phyloP scores from a whole-genome alignment of 2,329 filamentous ascomycete species.

The Fusarium sp. region DNA sequence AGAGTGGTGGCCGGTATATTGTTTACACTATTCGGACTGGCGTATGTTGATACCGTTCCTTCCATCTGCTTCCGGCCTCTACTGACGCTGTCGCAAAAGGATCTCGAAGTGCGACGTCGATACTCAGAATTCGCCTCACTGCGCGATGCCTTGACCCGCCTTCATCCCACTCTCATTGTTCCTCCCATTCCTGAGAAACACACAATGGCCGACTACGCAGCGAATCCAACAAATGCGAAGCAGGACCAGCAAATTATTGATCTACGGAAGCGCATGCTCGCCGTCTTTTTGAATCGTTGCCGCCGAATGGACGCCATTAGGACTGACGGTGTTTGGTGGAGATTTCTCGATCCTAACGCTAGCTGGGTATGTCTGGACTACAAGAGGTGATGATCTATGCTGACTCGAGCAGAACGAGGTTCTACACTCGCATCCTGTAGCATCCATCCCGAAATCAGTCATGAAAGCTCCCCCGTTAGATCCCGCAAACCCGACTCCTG shows the following conservation, averaged over 20 bases:
- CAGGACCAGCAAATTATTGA: slow-evolving; percentile 98
- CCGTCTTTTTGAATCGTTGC: slow-evolving; percentile 95
- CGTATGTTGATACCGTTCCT: slow-evolving; percentile 66
- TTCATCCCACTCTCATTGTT: slow-evolving; percentile 95
- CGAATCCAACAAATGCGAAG: slow-evolving; percentile 97
- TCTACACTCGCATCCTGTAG: slow-evolving; percentile 90
- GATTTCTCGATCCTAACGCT: slow-evolving; percentile 96
- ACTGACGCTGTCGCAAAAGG: slow-evolving; percentile 66
- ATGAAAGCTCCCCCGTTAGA: slow-evolving; percentile 96
- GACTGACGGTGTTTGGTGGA: slow-evolving; percentile 97
- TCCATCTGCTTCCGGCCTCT: background rate
- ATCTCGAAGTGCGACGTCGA: slow-evolving; percentile 92
- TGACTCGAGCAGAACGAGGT: slow-evolving; percentile 82
- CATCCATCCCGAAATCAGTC: slow-evolving; percentile 93
- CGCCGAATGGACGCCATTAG: slow-evolving; percentile 92
- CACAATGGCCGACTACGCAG: slow-evolving; percentile 98
- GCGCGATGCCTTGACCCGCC: slow-evolving; percentile 87
- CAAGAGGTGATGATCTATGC: slow-evolving; percentile 7
- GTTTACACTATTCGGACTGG: slow-evolving; percentile 97
- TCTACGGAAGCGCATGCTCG: slow-evolving; percentile 94
- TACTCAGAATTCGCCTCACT: slow-evolving; percentile 98
- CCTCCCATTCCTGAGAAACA: slow-evolving; percentile 99
- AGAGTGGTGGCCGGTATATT: slow-evolving; percentile 93
- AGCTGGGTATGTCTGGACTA: slow-evolving; percentile 82
- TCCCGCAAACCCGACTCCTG: slow-evolving; percentile 90